A percentile compares a stretch with the other conserved stretches of the same genome.
Evolutionary conservation across 179 eudicot genomes (phyloP).

Genomic region (Pouteria campechiana): DNA sequence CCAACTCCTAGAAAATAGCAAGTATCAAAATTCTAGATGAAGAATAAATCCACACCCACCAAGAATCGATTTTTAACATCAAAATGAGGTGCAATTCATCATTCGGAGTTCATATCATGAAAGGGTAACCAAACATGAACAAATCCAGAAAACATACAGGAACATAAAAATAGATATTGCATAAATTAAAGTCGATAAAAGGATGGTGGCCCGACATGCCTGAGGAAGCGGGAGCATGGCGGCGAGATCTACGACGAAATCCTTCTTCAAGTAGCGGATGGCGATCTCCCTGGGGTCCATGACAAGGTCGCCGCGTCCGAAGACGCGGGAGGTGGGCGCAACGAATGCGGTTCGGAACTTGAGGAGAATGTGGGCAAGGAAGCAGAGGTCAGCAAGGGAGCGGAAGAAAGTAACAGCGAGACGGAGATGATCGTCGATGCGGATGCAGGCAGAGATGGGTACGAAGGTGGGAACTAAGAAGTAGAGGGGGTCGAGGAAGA

Average conservation of each 20-base stretch:
- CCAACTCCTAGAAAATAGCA: too few relatives aligned
- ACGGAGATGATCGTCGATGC: conserved; percentile 17
- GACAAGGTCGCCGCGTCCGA: conserved; percentile 71
- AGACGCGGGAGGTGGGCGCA: conserved; percentile 60
- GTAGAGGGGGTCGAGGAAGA: conserved; percentile 72
- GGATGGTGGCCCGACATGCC: conserved; percentile 13
- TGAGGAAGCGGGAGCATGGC: conserved; percentile 83
- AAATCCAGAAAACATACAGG: too few relatives aligned
- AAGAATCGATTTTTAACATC: too few relatives aligned
- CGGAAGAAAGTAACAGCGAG: conserved; percentile 30
- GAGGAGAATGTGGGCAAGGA: conserved; percentile 39
- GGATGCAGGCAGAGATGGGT: conserved; percentile 50
- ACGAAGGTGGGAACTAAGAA: conserved; percentile 60
- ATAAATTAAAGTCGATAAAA: too few relatives aligned
- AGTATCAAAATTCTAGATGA: too few relatives aligned
- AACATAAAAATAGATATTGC: too few relatives aligned
- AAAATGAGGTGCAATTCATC: too few relatives aligned
- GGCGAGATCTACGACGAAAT: conserved; percentile 55
- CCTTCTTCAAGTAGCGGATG: conserved; percentile 32
- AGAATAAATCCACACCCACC: too few relatives aligned
- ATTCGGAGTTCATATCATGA: too few relatives aligned
- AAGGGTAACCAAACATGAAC: too few relatives aligned
- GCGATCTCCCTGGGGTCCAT: conserved; percentile 47
- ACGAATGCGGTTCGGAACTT: conserved; percentile 71
- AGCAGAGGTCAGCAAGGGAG: conserved; percentile 41